Evolutionary conservation across 2,329 filamentous ascomycete genomes (phyloP), one percentile per base, ranked within the genome.

Genomic region (Aureobasidium mangrovei): DNA sequence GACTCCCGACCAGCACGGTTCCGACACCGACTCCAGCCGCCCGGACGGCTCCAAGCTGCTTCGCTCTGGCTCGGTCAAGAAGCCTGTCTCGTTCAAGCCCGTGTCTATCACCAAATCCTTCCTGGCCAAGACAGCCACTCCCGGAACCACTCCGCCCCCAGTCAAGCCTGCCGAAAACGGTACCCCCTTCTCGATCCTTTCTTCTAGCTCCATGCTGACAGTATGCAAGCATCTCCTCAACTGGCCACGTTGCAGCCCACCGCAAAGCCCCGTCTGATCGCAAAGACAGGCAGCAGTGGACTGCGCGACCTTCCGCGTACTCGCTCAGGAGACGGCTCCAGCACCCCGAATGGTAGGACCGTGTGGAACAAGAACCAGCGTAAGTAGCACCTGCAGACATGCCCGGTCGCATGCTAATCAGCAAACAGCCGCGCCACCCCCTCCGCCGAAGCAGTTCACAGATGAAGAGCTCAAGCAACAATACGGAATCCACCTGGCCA

Each of bases 291-390:
- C 29, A 68, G 70, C 53, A 84, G 82, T 63, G 79, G 81, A 57
- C 78, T 79, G 49, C 83, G 84, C 59, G 75, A 77, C 18, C 32
- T 43, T 31, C 57, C 57, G 8, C 55, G 53, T 28, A 56, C 65
- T 28, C 63, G 64, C 26, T 39, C 59, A 27, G 65, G 63, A 9
- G 56, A 61, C 32, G 63, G 64, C 44, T 46, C 62, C 28, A 60
- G 59, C 42, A 82, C 81, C 28, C 85, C 87, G 10, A 86, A 91
- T 67, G 77, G 80, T 31, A 86, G 75, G 68, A 85, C 79, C 52
- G 87, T 94, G 39, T 94, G 88, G 88, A 94, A 93, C 72, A 91
- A 90, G 71, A 94, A 93, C 67, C 79, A 84, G 74, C 86, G 87
- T 85, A 79, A 67, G 84, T 74, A n/a, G 28, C 40, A 29, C 9